Base-by-base conservation (phyloP, 495 filamentous ascomycete genomes). In the Cercophora scortea region DNA sequence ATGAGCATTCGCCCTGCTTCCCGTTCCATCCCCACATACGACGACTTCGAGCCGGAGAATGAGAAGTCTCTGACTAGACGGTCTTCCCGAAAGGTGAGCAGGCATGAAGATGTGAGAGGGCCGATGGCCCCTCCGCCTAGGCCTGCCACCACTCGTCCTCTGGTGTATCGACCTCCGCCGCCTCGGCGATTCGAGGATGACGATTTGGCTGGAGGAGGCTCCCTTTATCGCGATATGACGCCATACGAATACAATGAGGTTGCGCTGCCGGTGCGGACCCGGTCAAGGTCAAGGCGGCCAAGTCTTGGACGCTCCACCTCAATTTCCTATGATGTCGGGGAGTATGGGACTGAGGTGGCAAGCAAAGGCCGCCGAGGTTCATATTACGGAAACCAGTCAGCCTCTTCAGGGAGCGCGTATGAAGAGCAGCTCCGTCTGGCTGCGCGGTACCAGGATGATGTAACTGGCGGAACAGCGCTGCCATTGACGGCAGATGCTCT, bases 401-500 rank as follows among this genome's bases (percentile, higher is more conserved):
- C 51, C 34, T 61, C 55, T 6, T 60, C 64, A 5, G 60, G 60
- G 12, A 64, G 62, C 48, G 67, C 60, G n/a, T 77, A 73, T 45
- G 76, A 79, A 56, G 74, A 78, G 35, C 76, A 79, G 50, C 50
- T 78, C 6, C 63, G 65, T 6, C 62, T 66, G 50, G 76, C 77
- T 11, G 57, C 68, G 11, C 59, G 55, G 13, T 81, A 81, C 59
- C 78, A 81, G 58, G 71, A 79, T 19, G 70, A 77, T 6, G 65
- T 75, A 6, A 65, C 56, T 4, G 75, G 71, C n/a, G 70, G 67
- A 18, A 51, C 67, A n/a, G 50, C 56, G 35, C 52, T 71, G 45
- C 70, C 71, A 16, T 55, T 81, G 32, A 81, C 78, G 4, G 75
- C 72, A 2, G 78, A 79, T 42, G 60, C 69, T 8, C 62, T 81